Conservation (phyloP, 768 basidiomycete genomes). For the Suillus hirtellus region DNA sequence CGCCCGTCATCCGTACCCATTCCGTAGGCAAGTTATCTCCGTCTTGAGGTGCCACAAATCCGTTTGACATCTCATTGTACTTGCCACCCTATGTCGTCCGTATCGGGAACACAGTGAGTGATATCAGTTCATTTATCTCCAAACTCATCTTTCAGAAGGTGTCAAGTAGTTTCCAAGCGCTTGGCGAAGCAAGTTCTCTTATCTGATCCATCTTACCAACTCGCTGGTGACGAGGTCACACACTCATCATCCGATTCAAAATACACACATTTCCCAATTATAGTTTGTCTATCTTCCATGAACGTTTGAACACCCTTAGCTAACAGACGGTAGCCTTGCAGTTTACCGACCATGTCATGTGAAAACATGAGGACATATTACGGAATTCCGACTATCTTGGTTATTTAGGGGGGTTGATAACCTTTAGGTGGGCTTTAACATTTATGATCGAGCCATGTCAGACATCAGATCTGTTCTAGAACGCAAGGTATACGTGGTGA, state of each 20-base stretch:
- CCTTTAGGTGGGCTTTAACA: conserved; percentile 3
- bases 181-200: not conserved
- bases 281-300: not conserved
- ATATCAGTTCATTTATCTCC: not conserved
- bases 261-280: not conserved
- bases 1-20: not conserved
- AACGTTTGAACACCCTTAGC: not conserved
- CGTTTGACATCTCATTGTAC: not conserved
- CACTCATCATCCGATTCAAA: not conserved
- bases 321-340: too few relatives aligned
- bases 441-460: not conserved
- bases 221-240: not conserved
- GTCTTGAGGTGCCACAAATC: not conserved
- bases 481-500: not conserved
- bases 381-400: not conserved
- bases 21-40: not conserved
- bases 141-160: not conserved
- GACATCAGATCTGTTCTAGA: not conserved
- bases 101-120: not conserved
- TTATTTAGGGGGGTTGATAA: not conserved
- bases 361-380: not conserved
- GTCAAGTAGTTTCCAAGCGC: not conserved
- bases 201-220: not conserved
- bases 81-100: not conserved
- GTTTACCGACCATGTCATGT: not conserved